Evolutionary conservation across 306 rosid genomes (phyloP).

Genomic region (Acacia confusa): DNA sequence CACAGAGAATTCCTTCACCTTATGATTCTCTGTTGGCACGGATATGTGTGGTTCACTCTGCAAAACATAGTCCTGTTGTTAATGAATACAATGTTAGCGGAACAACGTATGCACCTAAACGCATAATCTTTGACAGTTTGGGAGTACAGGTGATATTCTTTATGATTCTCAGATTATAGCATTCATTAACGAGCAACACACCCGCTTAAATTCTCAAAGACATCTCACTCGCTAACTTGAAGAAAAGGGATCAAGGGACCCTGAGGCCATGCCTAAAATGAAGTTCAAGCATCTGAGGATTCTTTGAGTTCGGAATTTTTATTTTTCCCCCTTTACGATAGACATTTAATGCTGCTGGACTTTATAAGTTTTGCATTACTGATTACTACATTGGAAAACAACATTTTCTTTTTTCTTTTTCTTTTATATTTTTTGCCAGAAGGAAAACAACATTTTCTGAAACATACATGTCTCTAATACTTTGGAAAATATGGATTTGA

Average conservation of each 20-base stretch:
- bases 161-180: conserved; percentile 25
- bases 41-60: conserved; percentile 89
- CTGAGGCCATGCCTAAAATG: neutral
- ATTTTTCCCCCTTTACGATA: neutral
- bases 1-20: conserved; percentile 11
- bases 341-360: conserved; percentile 13
- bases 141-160: too few relatives aligned
- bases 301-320: neutral
- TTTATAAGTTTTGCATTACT: conserved; percentile 1
- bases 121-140: conserved; percentile 64
- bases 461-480: neutral
- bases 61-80: conserved; percentile 56
- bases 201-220: conserved; percentile 15
- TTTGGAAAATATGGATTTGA: neutral
- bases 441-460: conserved; percentile 2
- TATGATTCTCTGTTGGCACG: conserved; percentile 36
- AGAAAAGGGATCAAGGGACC: neutral
- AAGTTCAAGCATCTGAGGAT: conserved; percentile 20
- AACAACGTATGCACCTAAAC: conserved; percentile 91
- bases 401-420: neutral
- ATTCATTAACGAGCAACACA: conserved; percentile 25
- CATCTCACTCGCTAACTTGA: conserved; percentile 7
- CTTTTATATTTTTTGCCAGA: too few relatives aligned
- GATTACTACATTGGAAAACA: conserved; percentile 7
- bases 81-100: conserved; percentile 84